Base-by-base conservation (phyloP, 352 stramenopile species). In the Pythium coloratum region DNA sequence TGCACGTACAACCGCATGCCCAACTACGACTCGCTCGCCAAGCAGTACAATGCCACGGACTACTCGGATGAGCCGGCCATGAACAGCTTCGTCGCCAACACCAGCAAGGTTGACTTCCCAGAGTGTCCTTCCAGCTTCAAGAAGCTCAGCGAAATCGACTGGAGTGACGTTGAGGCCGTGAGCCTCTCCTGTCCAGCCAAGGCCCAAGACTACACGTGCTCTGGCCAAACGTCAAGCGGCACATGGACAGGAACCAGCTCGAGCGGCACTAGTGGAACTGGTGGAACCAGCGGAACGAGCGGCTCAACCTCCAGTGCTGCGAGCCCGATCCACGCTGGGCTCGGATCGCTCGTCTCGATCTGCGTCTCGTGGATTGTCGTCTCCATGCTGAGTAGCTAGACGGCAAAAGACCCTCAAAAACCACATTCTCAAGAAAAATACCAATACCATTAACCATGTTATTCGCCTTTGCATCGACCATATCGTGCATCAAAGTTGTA, bases 1-100 rank as follows among this genome's bases (percentile, higher is more conserved):
- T 97, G 89, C 68, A 64, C 60, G n/a, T 96, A 85, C 62, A 84
- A 83, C 26, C 71, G 64, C 28, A 94, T 92, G 79, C 90, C 88
- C 24, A 92, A 94, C 66, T 96, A 86, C 76, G 55, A 94, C 34
- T 76, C 73, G 59, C 72, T 97, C 6, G 68, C 77, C 18, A 67
- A 66, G 33, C 58, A 86, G 65, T 94, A 89, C 71, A 87, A 84
- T 13, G 64, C 71, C 16, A 76, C 64, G 1, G 57, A 73, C 56
- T 66, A 76, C 30, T 76, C 72, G 12, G 66, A 72, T 16, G 79
- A 88, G 55, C 38, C 51, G 3, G 61, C 33, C 3, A 76, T 76
- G 67, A 62, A 70, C 40, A 68, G 59, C 18, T 90, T 89, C 56
- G 56, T 57, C 16, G 55, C 68, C 16, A 54, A 65, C 50, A 58